phyloP scores from a whole-genome alignment of 371 early-diverging fungal genomes.

The Actinomortierella wolfii region DNA sequence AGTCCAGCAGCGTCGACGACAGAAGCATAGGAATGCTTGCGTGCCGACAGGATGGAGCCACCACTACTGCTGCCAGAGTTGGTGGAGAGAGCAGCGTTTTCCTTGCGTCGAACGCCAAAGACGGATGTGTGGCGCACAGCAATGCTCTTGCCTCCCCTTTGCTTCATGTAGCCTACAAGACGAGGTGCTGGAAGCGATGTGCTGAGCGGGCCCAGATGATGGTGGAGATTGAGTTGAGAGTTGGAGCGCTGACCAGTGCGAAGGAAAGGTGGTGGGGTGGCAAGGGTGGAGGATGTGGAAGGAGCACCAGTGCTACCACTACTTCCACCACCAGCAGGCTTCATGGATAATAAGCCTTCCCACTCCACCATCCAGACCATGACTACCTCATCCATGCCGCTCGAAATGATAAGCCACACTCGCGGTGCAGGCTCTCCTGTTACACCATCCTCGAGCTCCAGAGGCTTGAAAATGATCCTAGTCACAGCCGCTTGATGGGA shows the following conservation, averaged over 20 bases:
- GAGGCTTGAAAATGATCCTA: slow-evolving; percentile 30
- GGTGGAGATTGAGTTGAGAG: neutral
- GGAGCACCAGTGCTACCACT: no score
- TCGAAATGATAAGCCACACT: slow-evolving; percentile 41
- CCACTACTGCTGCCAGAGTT: neutral
- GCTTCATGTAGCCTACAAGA: slow-evolving; percentile 41
- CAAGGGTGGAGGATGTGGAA: no score
- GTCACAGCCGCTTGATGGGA: slow-evolving; percentile 38
- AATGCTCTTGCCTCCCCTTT: slow-evolving; percentile 39
- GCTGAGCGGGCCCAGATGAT: slow-evolving; percentile 15
- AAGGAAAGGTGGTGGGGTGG: no score
- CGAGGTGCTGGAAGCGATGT: slow-evolving; percentile 39
- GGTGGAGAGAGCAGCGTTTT: slow-evolving; percentile 6
- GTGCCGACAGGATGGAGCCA: neutral
- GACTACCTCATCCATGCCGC: slow-evolving; percentile 37
- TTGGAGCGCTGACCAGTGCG: no score
- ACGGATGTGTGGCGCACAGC: slow-evolving; percentile 28
- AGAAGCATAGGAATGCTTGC: slow-evolving; percentile 20
- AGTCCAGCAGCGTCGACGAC: slow-evolving; percentile 11
- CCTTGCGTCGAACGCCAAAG: slow-evolving; percentile 36
- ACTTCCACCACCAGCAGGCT: no score
- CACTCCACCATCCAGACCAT: slow-evolving; percentile 46
- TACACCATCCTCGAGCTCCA: slow-evolving; percentile 37
- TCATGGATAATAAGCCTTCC: slow-evolving; percentile 27
- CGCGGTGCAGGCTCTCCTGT: slow-evolving; percentile 40